Conservation (phyloP, 306 rosid species). For the Rosa rugosa region DNA sequence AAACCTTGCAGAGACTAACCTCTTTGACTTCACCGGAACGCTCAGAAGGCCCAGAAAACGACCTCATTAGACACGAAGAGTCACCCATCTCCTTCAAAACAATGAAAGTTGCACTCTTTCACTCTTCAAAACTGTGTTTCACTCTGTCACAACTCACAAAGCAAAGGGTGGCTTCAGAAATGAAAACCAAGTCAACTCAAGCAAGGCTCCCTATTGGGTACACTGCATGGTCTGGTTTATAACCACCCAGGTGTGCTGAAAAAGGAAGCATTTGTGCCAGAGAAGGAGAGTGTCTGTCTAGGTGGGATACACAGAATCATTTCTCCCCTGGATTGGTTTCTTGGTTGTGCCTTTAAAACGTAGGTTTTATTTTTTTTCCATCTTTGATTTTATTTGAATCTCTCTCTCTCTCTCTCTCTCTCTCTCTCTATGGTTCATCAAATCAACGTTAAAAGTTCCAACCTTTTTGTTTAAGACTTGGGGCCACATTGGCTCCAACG, state of each 20-base stretch:
- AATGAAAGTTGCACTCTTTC: neutral
- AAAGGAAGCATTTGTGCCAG: neutral
- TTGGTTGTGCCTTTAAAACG: constrained; percentile 1
- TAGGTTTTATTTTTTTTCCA: neutral
- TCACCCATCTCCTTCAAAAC: constrained; percentile 46
- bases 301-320: neutral
- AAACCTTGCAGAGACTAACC: constrained; percentile 35
- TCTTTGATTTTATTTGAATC: neutral
- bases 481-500: constrained; percentile 48
- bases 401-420: too few relatives aligned
- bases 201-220: constrained; percentile 24
- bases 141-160: neutral
- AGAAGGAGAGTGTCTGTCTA: neutral
- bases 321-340: constrained; percentile 4
- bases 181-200: constrained; percentile 15
- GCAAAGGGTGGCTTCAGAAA: constrained; percentile 12
- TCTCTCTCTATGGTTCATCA: neutral
- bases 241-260: constrained; percentile 5
- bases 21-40: constrained; percentile 42
- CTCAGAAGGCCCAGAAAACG: constrained; percentile 57
- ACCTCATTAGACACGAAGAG: constrained; percentile 53
- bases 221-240: constrained; percentile 9
- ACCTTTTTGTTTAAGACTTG: neutral
- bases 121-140: neutral
- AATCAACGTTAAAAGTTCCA: neutral